These are phyloP conservation scores for Arabis alpina DNA, from an alignment of 345 rosid species.

Conservation along the genomic window DNA sequence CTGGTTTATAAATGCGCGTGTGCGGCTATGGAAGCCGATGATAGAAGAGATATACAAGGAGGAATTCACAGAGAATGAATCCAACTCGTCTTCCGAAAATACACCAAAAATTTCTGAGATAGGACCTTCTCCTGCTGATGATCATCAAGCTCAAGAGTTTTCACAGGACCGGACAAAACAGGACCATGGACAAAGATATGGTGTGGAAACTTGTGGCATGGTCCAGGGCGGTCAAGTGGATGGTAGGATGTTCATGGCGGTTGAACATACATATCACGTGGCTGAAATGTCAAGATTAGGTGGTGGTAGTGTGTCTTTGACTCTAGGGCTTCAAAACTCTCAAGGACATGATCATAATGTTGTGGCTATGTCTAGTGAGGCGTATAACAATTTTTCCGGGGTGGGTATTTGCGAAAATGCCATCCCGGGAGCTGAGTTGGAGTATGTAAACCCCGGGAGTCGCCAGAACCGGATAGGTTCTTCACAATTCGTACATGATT, in stretches of 20 bases:
- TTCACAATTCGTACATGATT: constrained; percentile 77
- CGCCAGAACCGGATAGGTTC: constrained; percentile 72
- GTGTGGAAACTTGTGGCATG: constrained; percentile 47
- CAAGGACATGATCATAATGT: constrained; percentile 53
- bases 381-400: constrained; percentile 32
- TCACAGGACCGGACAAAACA: constrained; percentile 50
- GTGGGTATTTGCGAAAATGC: constrained; percentile 51
- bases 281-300: constrained; percentile 68
- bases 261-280: constrained; percentile 42
- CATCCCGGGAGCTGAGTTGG: constrained; percentile 52
- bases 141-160: constrained; percentile 27
- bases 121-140: constrained; percentile 15
- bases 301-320: constrained; percentile 72
- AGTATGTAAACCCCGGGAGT: constrained; percentile 60
- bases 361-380: constrained; percentile 54
- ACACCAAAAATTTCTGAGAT: constrained; percentile 53
- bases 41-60: constrained; percentile 99
- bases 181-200: constrained; percentile 45
- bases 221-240: constrained; percentile 56
- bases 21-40: constrained; percentile 99
- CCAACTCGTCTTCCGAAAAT: constrained; percentile 83
- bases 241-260: constrained; percentile 41
- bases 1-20: constrained; percentile 99
- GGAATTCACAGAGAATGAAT: constrained; percentile 86
- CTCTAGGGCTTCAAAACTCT: constrained; percentile 83